Base-by-base conservation (phyloP, 2,329 filamentous ascomycete genomes). In the Aspergillus sp. region DNA sequence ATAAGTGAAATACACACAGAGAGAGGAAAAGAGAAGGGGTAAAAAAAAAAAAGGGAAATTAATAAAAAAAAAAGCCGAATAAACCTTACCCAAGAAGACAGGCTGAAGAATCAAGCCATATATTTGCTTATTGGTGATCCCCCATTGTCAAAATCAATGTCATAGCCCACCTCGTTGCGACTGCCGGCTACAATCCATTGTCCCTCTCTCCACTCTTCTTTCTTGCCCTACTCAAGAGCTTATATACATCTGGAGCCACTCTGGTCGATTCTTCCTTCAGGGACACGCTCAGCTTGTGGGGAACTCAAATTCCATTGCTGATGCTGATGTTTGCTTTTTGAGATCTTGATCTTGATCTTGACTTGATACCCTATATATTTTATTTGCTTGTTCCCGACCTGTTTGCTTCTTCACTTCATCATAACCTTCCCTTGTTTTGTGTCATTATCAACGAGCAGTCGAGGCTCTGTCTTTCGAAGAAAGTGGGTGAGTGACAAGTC, bases 121-220 rank as follows among this genome's bases (percentile, higher is more conserved):
- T 64, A 62, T 57, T 62, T 62, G 59, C 57, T 62, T 57, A 62
- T 62, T 64, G 61, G 59, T 36, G 59, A 60, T 59, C 43, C 61
- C 58, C 58, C 61, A 63, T 55, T 63, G 55, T 58, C 61, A 56
- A 58, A 51, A 61, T 61, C 52, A 55, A 65, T 57, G 58, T 61
- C 60, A 62, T 59, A 57, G 45, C 47, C 47, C 47, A 58, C 57
- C 50, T 62, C 53, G 50, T 55, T 61, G 55, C 30, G 47, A 61
- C 47, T 61, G 58, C 43, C 51, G 55, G 12, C 50, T 49, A 57
- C 45, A 50, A 58, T 58, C 55, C 39, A 41, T 58, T 51, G 21
- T 25, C 25, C 25, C 28, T 17, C 23, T 58, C 36, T 38, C 55
- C 39, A 38, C 50, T 36, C 49, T 48, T 54, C 25, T 13, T 36